phyloP scores from a whole-genome alignment of 148 eudicot genomes.

The Rhododendron vialii region DNA sequence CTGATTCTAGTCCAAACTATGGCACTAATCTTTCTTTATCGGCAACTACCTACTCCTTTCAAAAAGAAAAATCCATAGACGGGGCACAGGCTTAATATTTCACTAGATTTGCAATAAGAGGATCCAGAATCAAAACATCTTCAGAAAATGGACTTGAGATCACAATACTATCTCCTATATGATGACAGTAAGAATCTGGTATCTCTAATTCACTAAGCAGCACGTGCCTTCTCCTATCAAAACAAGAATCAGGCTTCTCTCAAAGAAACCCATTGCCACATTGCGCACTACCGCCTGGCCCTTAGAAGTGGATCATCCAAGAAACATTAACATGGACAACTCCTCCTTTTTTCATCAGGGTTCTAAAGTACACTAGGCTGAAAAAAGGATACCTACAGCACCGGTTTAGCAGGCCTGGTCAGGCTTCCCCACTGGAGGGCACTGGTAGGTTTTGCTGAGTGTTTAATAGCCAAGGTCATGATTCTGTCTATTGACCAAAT shows the following conservation, averaged over 20 bases:
- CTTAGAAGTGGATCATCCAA: background rate
- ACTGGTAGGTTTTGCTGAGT: background rate
- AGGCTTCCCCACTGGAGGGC: background rate
- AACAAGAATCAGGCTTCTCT: background rate
- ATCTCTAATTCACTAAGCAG: background rate
- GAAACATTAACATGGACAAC: background rate
- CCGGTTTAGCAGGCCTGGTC: background rate
- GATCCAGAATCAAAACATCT: background rate
- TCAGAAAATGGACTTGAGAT: background rate
- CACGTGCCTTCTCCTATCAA: background rate
- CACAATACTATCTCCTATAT: background rate
- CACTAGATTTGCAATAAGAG: background rate
- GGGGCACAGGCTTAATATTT: background rate
- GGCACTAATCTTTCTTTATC: background rate
- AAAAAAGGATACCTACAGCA: background rate
- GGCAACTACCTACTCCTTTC: background rate
- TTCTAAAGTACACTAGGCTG: background rate
- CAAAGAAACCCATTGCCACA: background rate
- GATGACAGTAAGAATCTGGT: background rate
- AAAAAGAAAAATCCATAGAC: background rate
- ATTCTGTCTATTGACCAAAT: background rate
- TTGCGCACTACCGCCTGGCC: background rate
- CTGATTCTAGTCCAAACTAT: background rate
- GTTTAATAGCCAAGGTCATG: background rate
- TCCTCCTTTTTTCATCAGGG: background rate